These are phyloP conservation scores for Dactylellina cionopaga DNA, from an alignment of 2,329 filamentous ascomycete genomes.

Conservation along the genomic window DNA sequence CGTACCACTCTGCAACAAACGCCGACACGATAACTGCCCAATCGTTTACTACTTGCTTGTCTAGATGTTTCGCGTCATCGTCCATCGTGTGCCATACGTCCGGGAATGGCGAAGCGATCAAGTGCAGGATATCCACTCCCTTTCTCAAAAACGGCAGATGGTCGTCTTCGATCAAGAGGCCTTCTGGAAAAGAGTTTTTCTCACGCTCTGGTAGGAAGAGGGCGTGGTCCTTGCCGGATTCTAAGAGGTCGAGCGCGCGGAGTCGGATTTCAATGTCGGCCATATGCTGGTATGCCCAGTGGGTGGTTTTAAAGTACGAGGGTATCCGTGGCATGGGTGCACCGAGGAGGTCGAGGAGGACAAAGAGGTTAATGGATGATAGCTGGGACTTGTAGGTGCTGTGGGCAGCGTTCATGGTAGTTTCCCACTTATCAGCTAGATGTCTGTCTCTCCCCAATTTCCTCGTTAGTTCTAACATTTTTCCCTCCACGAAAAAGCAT, in stretches of 20 bases:
- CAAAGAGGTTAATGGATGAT: slow-evolving; percentile 83
- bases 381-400: slow-evolving; percentile 80
- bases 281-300: slow-evolving; percentile 89
- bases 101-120: slow-evolving; percentile 87
- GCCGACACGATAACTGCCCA: slow-evolving; percentile 86
- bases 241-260: slow-evolving; percentile 72
- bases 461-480: slow-evolving; percentile 2
- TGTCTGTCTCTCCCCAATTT: slow-evolving; percentile 66
- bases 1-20: slow-evolving; percentile 92
- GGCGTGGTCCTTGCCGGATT: slow-evolving; percentile 65
- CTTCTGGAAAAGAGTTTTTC: slow-evolving; percentile 63
- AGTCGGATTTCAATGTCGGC: slow-evolving; percentile 78
- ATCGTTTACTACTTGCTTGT: slow-evolving; percentile 81
- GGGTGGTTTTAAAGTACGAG: slow-evolving; percentile 87
- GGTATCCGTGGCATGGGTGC: slow-evolving; percentile 74
- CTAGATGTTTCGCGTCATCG: slow-evolving; percentile 85
- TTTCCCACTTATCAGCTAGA: slow-evolving; percentile 84
- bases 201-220: slow-evolving; percentile 72
- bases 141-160: slow-evolving; percentile 88
- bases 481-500: too few relatives aligned
- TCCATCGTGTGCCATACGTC: slow-evolving; percentile 84
- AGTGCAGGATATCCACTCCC: slow-evolving; percentile 86
- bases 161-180: slow-evolving; percentile 77
- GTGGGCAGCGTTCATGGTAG: slow-evolving; percentile 72
- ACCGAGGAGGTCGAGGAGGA: slow-evolving; percentile 91